Evolutionary conservation across 331 rosid genomes (phyloP), one percentile per base, ranked within the genome.

Genomic region (Quercus lobata): DNA sequence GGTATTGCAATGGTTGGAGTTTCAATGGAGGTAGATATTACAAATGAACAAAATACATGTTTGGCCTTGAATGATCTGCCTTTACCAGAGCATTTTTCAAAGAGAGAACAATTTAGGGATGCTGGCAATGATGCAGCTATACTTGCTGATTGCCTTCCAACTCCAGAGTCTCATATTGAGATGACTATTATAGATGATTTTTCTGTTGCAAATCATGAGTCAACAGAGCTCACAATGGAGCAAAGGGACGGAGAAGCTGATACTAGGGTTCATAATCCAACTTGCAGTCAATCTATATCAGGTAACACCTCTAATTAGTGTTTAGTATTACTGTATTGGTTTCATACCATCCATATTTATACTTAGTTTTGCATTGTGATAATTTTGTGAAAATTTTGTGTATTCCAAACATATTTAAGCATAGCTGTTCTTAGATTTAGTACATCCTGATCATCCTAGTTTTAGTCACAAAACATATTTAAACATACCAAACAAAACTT

Each of bases 191-290:
- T 80, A 54, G 78, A 32, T 77, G 81, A 78, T 86, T 77, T 66
- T 65, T 73, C 80, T 19, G 80, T 60, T 79, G 81, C 82, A 61
- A 75, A 63, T 37, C 71, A 27, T 9, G 34, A 52, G 41, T 62
- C 77, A 29, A 41, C 73, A 15, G 88, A 87, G 54, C 83, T 62
- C 77, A 73, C 32, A 19, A 72, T 80, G 87, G 90, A 90, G 77
- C 72, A 83, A 72, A 75, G 69, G 69, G 65, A 69, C 4, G 90
- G 57, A 77, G 79, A 79, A 72, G 79, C 68, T 75, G 82, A 83
- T 76, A 53, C 72, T 37, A 76, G 72, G 66, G 66, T 73, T 69
- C 79, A 71, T 58, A 81, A 80, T 62, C 72, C 27, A 22, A 70
- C 80, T 71, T 14, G 57, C 12, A 76, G 78, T 85, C 86, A 74